Evolutionary conservation across 164 flowering plant species (phyloP).

Genomic region (Kalanchoe fedtschenkoi): DNA sequence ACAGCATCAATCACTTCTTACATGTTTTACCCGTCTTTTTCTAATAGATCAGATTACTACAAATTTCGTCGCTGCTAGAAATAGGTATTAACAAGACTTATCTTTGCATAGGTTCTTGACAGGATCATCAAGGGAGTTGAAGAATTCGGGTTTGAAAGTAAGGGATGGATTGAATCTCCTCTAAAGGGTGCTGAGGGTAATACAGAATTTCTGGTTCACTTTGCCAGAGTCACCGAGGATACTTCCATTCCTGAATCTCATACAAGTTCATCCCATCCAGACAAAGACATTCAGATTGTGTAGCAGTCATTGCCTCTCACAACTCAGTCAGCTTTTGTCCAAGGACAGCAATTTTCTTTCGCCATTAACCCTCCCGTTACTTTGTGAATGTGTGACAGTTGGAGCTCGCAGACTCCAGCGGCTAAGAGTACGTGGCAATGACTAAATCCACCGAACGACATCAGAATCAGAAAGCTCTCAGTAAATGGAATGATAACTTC

Average conservation of each 20-base stretch:
- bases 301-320: neutral
- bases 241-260: slow-evolving; percentile 6
- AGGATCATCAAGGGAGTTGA: slow-evolving; percentile 75
- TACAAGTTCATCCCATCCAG: neutral
- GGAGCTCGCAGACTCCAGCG: too few species aligned
- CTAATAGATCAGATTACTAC: neutral
- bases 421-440: too few species aligned
- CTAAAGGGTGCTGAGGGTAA: slow-evolving; percentile 94
- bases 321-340: neutral
- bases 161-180: slow-evolving; percentile 93
- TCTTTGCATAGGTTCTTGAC: slow-evolving; percentile 57
- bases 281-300: neutral
- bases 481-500: too few species aligned
- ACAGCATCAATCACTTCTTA: too few species aligned
- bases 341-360: neutral
- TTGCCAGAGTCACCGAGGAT: slow-evolving; percentile 27
- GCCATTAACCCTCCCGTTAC: too few species aligned
- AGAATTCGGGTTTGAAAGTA: slow-evolving; percentile 52
- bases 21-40: neutral
- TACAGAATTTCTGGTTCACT: slow-evolving; percentile 73
- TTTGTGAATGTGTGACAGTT: too few species aligned
- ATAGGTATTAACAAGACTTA: neutral
- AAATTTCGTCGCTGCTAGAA: neutral
- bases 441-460: too few species aligned
- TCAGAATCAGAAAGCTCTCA: too few species aligned